Conservation (phyloP, 306 rosid genomes). For the Trifolium repens region DNA sequence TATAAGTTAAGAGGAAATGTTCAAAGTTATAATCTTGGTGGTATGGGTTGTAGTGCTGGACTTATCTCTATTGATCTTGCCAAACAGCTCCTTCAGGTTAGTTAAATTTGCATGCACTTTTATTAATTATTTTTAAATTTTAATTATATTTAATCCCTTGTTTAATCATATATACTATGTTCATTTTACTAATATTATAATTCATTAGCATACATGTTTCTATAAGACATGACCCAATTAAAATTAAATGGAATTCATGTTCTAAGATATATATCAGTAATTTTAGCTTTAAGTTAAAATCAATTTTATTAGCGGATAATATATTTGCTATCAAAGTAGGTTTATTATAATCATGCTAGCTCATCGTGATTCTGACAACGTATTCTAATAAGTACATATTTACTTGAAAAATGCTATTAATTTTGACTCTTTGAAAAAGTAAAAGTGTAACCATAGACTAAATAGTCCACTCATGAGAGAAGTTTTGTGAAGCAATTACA, state of each 20-base stretch:
- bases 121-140: neutral
- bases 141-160: neutral
- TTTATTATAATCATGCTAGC: too few species aligned
- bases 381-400: too few species aligned
- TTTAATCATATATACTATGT: neutral
- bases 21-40: conserved; percentile 80
- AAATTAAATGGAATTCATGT: too few species aligned
- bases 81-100: conserved; percentile 86
- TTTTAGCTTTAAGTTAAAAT: too few species aligned
- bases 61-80: conserved; percentile 94
- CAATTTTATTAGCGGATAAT: too few species aligned
- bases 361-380: too few species aligned
- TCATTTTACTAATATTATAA: neutral
- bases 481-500: neutral
- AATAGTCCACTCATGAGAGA: neutral
- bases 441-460: too few species aligned
- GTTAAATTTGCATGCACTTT: neutral
- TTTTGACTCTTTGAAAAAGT: neutral
- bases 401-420: too few species aligned
- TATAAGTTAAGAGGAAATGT: conserved; percentile 79
- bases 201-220: neutral
- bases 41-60: conserved; percentile 99
- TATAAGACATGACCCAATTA: neutral
- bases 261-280: too few species aligned
- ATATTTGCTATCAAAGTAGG: too few species aligned